Conservation (phyloP, 2,329 filamentous ascomycete species). For the Xylogone sp. region DNA sequence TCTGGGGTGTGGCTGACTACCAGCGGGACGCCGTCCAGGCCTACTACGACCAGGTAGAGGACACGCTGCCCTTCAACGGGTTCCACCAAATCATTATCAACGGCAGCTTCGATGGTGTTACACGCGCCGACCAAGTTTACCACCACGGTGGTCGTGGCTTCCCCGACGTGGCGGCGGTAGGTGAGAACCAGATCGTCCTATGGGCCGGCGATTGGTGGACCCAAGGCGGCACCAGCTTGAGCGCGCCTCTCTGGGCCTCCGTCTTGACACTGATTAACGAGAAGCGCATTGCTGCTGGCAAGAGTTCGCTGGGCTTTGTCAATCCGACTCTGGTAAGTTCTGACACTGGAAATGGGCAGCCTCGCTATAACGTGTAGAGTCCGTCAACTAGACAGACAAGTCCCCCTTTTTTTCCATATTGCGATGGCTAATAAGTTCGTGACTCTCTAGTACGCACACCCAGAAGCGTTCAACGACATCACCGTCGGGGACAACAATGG, state of each 20-base stretch:
- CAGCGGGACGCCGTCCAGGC: slow-evolving; percentile 12
- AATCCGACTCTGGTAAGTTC: slow-evolving; percentile 30
- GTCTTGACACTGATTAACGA: slow-evolving; percentile 38
- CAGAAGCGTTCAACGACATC: slow-evolving; percentile 16
- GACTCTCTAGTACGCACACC: neutral
- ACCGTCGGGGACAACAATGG: slow-evolving; percentile 14
- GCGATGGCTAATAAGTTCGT: slow-evolving; percentile 16
- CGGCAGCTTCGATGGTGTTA: neutral
- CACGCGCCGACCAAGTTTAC: slow-evolving; percentile 20
- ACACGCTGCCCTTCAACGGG: neutral
- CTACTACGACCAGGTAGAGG: neutral
- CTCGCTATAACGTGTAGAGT: too few relatives aligned
- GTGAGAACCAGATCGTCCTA: neutral
- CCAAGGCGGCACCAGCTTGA: slow-evolving; percentile 38
- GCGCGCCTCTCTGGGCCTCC: slow-evolving; percentile 34
- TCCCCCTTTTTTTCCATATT: slow-evolving; percentile 22
- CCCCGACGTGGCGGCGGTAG: slow-evolving; percentile 34
- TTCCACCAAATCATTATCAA: neutral
- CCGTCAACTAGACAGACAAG: too few relatives aligned
- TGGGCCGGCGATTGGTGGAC: neutral
- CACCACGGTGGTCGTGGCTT: slow-evolving; percentile 42
- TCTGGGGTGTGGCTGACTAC: slow-evolving; percentile 19
- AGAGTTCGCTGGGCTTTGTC: slow-evolving; percentile 36
- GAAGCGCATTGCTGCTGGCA: slow-evolving; percentile 31
- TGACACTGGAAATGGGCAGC: too few relatives aligned